Percentiles rank a stretch among this genome's conserved stretches.
Evolutionary conservation across 2,329 filamentous ascomycete genomes (phyloP).

Genomic region (Cordyceps fumosorosea): DNA sequence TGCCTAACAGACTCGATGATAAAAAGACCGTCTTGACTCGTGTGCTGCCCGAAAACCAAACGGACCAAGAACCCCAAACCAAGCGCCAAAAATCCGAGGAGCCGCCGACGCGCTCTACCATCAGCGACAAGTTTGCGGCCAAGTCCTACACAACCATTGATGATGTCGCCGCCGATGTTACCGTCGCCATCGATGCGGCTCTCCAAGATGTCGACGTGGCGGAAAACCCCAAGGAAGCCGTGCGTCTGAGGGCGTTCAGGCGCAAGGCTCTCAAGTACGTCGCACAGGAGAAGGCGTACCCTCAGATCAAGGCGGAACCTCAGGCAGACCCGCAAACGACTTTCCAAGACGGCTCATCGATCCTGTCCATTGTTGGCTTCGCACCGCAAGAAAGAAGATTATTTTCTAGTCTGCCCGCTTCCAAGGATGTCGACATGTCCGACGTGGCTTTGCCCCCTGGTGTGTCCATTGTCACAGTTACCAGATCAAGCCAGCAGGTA

Average conservation of each 20-base stretch:
- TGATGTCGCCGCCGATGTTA: slow-evolving; percentile 55
- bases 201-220: slow-evolving; percentile 38
- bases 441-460: slow-evolving; percentile 62
- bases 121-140: slow-evolving; percentile 47
- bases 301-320: slow-evolving; percentile 31
- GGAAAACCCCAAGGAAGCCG: slow-evolving; percentile 30
- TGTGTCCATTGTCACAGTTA: slow-evolving; percentile 44
- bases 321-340: slow-evolving; percentile 33
- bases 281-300: slow-evolving; percentile 52
- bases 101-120: slow-evolving; percentile 31
- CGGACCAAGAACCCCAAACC: slow-evolving; percentile 45
- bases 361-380: slow-evolving; percentile 72
- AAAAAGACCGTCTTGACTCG: slow-evolving; percentile 49
- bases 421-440: slow-evolving; percentile 25
- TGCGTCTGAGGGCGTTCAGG: slow-evolving; percentile 50
- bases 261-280: slow-evolving; percentile 57
- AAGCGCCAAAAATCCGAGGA: slow-evolving; percentile 56
- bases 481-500: slow-evolving; percentile 32
- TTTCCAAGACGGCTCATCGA: slow-evolving; percentile 42
- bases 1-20: slow-evolving; percentile 43
- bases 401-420: slow-evolving; percentile 69
- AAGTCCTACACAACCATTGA: slow-evolving; percentile 55
- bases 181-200: slow-evolving; percentile 40
- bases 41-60: slow-evolving; percentile 37
- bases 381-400: slow-evolving; percentile 69